These are phyloP conservation scores for Tricharina praecox DNA, from an alignment of 495 filamentous ascomycete genomes.

Conservation along the genomic window DNA sequence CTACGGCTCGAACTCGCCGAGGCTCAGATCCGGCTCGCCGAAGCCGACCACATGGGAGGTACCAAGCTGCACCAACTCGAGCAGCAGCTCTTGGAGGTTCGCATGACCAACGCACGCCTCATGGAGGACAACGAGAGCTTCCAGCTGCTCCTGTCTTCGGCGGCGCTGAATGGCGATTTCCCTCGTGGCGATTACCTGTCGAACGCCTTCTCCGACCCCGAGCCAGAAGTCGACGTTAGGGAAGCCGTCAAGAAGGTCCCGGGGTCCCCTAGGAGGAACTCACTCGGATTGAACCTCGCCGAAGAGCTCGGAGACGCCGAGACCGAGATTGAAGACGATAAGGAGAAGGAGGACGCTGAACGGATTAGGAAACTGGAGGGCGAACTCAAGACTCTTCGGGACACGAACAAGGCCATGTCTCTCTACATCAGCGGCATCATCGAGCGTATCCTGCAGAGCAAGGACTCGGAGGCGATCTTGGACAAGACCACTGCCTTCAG, in stretches of 20 bases:
- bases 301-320: constrained; percentile 62
- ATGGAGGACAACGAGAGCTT: constrained; percentile 99
- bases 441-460: constrained; percentile 77
- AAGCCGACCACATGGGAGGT: constrained; percentile 82
- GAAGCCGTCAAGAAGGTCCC: constrained; percentile 21
- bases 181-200: constrained; percentile 67
- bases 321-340: constrained; percentile 41
- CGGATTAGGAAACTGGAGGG: constrained; percentile 50
- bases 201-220: constrained; percentile 28
- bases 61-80: constrained; percentile 73
- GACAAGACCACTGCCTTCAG: constrained; percentile 43
- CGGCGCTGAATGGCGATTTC: constrained; percentile 88
- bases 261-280: constrained; percentile 20
- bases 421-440: constrained; percentile 98
- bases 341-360: no score
- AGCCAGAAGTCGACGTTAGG: constrained; percentile 15
- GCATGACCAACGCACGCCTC: constrained; percentile 81
- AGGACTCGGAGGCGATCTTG: constrained; percentile 83
- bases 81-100: constrained; percentile 68
- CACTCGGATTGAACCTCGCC: constrained; percentile 50
- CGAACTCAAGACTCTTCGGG: constrained; percentile 67
- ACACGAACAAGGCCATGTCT: constrained; percentile 91
- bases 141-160: constrained; percentile 79
- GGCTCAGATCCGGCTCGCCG: constrained; percentile 84
- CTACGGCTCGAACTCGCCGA: constrained; percentile 83